These are phyloP conservation scores for Backusella mclennaniae DNA, from an alignment of 192 early-diverging fungal species.

Conservation along the genomic window DNA sequence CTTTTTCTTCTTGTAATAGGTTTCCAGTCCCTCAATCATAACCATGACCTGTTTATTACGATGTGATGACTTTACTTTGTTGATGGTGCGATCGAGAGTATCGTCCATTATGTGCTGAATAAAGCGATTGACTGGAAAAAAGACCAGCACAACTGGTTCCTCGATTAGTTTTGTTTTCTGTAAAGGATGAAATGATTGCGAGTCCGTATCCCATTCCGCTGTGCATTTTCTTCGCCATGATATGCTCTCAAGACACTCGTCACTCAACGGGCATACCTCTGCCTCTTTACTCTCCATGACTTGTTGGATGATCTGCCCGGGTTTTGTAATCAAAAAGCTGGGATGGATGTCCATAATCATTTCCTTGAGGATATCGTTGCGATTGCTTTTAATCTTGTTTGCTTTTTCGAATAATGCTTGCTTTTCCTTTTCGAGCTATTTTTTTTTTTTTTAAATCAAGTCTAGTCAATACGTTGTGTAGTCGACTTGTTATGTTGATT, in stretches of 20 bases:
- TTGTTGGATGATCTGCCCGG: slow-evolving; percentile 29
- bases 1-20: slow-evolving; percentile 28
- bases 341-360: slow-evolving; percentile 43
- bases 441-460: background rate
- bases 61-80: slow-evolving; percentile 11
- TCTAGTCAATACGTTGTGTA: background rate
- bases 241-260: slow-evolving; percentile 13
- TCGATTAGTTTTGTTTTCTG: slow-evolving; percentile 16
- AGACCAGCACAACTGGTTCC: slow-evolving; percentile 29
- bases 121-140: slow-evolving; percentile 26
- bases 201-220: slow-evolving; percentile 30
- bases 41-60: slow-evolving; percentile 33
- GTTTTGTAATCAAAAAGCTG: slow-evolving; percentile 20
- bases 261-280: background rate
- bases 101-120: slow-evolving; percentile 10
- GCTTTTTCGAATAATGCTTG: slow-evolving; percentile 21
- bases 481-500: background rate
- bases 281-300: slow-evolving; percentile 11
- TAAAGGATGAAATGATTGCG: slow-evolving; percentile 29
- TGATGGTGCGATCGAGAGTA: slow-evolving; percentile 18
- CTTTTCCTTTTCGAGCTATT: slow-evolving; percentile 25
- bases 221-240: slow-evolving; percentile 39
- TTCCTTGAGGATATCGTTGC: slow-evolving; percentile 35
- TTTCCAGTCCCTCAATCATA: slow-evolving; percentile 41
- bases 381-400: slow-evolving; percentile 34